These are phyloP conservation scores for Chlorella ohadii DNA, from an alignment of 139 green algal species.

Conservation along the genomic window DNA sequence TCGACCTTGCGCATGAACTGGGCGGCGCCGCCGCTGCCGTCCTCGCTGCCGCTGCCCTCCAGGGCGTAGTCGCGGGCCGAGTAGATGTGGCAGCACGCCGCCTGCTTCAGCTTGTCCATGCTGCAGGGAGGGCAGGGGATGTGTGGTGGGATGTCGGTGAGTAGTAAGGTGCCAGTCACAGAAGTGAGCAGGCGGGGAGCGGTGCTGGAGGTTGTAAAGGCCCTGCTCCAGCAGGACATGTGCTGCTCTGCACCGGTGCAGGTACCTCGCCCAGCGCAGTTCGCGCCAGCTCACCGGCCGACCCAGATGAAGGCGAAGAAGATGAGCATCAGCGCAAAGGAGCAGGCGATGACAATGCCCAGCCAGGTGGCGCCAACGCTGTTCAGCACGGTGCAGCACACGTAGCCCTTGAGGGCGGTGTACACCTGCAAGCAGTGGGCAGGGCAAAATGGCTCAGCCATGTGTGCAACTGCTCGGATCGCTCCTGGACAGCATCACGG, in stretches of 20 bases:
- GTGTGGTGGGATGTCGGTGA: background rate
- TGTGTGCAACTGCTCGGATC: no score
- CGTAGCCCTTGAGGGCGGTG: background rate
- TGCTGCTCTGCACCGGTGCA: no score
- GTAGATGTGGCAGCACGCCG: constrained; percentile 31
- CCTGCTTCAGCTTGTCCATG: constrained; percentile 9
- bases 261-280: no score
- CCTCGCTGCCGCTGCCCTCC: background rate
- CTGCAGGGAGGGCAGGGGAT: background rate
- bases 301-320: background rate
- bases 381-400: constrained; percentile 18
- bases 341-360: constrained; percentile 6
- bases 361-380: constrained; percentile 7
- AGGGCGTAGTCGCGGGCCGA: constrained; percentile 1
- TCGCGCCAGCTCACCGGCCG: background rate
- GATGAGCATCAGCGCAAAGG: constrained; percentile 6
- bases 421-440: constrained; percentile 19
- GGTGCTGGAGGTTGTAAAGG: background rate
- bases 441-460: no score
- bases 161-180: background rate
- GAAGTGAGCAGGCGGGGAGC: background rate
- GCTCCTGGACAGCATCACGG: background rate
- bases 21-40: background rate
- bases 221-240: no score
- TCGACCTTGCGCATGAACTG: background rate